Percentiles rank a stretch among this genome's conserved stretches.
Conservation (phyloP, 116 monocot species). For the Trichopus zeylanicus region DNA sequence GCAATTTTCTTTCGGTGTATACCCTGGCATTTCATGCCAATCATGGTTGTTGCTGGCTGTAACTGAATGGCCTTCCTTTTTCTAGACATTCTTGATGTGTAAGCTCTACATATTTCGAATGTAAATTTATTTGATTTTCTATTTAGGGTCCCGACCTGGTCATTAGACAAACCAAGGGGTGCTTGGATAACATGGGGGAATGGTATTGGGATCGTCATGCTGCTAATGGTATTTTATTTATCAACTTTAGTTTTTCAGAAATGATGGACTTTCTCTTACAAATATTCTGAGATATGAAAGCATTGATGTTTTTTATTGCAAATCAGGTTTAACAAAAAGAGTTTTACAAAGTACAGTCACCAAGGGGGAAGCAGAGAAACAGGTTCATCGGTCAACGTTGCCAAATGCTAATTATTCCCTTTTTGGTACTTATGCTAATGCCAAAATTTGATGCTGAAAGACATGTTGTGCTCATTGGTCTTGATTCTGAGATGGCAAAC, state of each 20-base stretch:
- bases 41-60: background rate
- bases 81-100: background rate
- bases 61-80: background rate
- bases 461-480: too few species aligned
- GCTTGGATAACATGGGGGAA: constrained; percentile 85
- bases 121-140: background rate
- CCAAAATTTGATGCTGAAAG: too few species aligned
- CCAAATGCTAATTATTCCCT: background rate
- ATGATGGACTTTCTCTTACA: background rate
- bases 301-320: background rate
- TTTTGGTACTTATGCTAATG: too few species aligned
- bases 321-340: constrained; percentile 72
- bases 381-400: constrained; percentile 27
- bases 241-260: background rate
- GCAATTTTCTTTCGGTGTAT: too few species aligned
- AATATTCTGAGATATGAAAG: background rate
- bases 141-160: constrained; percentile 91
- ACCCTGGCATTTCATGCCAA: background rate
- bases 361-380: constrained; percentile 77
- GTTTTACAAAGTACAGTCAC: constrained; percentile 74
- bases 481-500: too few species aligned
- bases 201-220: constrained; percentile 85
- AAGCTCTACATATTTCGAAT: background rate
- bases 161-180: constrained; percentile 66
- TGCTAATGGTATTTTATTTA: constrained; percentile 54